Evolutionary conservation across 164 flowering plant genomes (phyloP), one percentile per base, ranked within the genome.

Genomic region (Protea cynaroides): DNA sequence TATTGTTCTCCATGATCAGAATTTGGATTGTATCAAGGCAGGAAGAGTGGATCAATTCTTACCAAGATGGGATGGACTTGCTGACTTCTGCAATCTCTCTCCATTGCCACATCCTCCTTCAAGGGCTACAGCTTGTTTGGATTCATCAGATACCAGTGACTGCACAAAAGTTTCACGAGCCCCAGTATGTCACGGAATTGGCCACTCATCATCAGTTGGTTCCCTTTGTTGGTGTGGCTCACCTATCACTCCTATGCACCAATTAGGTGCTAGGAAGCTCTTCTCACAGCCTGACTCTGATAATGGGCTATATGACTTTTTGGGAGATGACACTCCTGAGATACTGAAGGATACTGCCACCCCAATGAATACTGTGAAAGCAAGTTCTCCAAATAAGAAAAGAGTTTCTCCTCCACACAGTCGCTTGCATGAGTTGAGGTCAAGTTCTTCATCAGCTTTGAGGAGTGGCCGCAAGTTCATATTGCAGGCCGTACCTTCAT

Each of bases 401-500:
- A 81, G 89, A 34, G 78, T 86, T 64, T 84, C 90, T 66, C 87
- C 92, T 73, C 89, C 91, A 38, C 81, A 81, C 25, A 63, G 54
- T 62, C 78, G 36, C 25, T 57, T 61, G 50, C 68, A 69, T 21
- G 80, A 69, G 63, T 70, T 78, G 58, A 77, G 78, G 54, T 81
- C 81, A 40, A 76, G 75, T 64, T 72, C 86, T 62, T 79, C 86
- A 24, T 79, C 65, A 12, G 67, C 69, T 34, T 56, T 86, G 74
- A 86, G 58, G 71, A 84, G 80, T 68, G 82, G 86, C 52, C 86
- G 89, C 62, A 86, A 84, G 63, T 86, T 83, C 73, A 84, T 88
- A n/a, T 65, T 91, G 75, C 74, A 72, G 56, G 75, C 88, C 49
- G 81, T 88, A 40, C 84, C 90, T 47, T 71, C 91, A n/a, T 85